Conservation (phyloP, 352 stramenopile species). For the Globisporangium perplexum region DNA sequence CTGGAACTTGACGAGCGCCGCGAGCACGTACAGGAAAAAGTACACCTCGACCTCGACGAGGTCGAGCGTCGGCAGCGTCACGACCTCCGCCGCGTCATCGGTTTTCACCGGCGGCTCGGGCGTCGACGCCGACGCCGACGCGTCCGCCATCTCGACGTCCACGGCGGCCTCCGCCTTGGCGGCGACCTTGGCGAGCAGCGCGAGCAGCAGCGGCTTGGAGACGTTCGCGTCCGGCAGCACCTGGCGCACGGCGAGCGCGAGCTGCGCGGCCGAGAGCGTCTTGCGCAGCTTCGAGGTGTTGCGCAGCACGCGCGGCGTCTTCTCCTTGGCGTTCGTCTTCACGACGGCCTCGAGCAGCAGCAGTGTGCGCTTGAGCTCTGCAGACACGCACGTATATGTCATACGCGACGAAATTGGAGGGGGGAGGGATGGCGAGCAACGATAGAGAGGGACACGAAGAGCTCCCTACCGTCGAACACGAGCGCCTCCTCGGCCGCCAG, state of each 20-base stretch:
- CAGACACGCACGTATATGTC: too few relatives aligned
- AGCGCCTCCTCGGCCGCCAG: constrained; percentile 49
- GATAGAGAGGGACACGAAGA: not conserved
- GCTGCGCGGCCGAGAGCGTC: constrained; percentile 53
- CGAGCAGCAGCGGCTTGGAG: constrained; percentile 46
- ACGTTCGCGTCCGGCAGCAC: constrained; percentile 57
- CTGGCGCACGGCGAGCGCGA: constrained; percentile 54
- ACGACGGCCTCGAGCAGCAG: constrained; percentile 64
- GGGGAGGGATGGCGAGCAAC: too few relatives aligned
- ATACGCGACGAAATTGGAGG: too few relatives aligned
- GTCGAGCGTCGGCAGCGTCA: constrained; percentile 47
- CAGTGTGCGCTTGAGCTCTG: constrained; percentile 76
- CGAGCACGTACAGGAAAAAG: constrained; percentile 71
- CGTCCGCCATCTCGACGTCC: constrained; percentile 61
- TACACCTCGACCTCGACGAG: constrained; percentile 87
- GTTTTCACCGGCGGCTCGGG: too few relatives aligned
- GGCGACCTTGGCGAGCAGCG: constrained; percentile 43
- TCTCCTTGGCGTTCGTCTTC: constrained; percentile 85
- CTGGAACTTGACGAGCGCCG: constrained; percentile 68
- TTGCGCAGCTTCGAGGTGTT: constrained; percentile 80
- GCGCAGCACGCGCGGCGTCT: constrained; percentile 72
- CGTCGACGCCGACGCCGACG: too few relatives aligned
- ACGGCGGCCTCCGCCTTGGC: constrained; percentile 22
- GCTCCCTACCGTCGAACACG: constrained; percentile 64
- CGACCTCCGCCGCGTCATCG: constrained; percentile 12